Conservation (phyloP, 1,284 basidiomycete genomes). For the Trichosporon asahii region DNA sequence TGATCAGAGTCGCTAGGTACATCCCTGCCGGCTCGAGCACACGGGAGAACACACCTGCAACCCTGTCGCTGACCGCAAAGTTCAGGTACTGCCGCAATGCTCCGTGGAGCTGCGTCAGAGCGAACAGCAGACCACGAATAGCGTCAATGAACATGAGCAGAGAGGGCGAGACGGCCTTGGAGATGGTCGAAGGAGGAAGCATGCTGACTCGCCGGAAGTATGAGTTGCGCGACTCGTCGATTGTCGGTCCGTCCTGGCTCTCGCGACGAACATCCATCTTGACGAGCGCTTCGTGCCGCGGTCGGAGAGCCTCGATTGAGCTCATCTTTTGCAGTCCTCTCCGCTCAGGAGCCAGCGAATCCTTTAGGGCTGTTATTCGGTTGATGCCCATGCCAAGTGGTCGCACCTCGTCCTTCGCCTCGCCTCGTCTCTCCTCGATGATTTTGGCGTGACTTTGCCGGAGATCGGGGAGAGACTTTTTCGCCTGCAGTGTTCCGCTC, state of each 20-base stretch:
- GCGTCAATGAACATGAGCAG: constrained; percentile 77
- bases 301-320: constrained; percentile 24
- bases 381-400: constrained; percentile 37
- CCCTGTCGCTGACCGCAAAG: constrained; percentile 79
- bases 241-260: constrained; percentile 33
- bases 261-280: constrained; percentile 10
- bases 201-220: constrained; percentile 85
- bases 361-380: not conserved
- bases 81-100: constrained; percentile 84
- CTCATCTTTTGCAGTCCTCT: constrained; percentile 28
- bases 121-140: constrained; percentile 86
- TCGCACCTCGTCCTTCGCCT: constrained; percentile 30
- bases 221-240: constrained; percentile 79
- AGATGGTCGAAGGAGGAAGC: constrained; percentile 64
- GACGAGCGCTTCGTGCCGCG: not conserved
- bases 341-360: not conserved
- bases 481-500: constrained; percentile 56
- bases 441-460: constrained; percentile 60
- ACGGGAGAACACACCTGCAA: constrained; percentile 74
- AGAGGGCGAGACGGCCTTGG: constrained; percentile 68
- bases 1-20: constrained; percentile 80
- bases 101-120: constrained; percentile 86
- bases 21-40: constrained; percentile 79
- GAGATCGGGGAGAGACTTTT: constrained; percentile 85
- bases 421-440: constrained; percentile 43